Evolutionary conservation across 805 yeast genomes (phyloP), one percentile per base, ranked within the genome.

Genomic region (Lachancea mirantina): DNA sequence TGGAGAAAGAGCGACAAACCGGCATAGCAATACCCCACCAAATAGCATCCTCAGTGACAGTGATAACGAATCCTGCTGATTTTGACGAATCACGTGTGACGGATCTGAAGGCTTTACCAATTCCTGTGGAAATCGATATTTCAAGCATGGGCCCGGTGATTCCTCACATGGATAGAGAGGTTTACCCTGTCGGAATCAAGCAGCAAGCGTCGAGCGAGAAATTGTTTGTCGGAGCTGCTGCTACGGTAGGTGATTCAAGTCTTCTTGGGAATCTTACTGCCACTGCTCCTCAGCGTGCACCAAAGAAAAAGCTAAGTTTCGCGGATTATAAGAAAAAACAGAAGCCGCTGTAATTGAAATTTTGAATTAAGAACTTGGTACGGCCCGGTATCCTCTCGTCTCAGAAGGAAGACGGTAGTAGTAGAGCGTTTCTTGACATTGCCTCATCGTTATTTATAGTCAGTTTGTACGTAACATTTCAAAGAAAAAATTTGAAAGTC

Each of bases 261-360:
- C n/a, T n/a, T n/a, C n/a, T n/a, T n/a, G n/a, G n/a, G n/a, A n/a
- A n/a, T n/a, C n/a, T n/a, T n/a, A 19, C 28, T 10, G 4, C 22
- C 23, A 6, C 27, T 20, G 30, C 29, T 19, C 5, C 32, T 19
- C 35, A 14, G 21, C 20, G 20, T 17, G 26, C 33, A 10, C 14
- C 38, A 11, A 58, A 57, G 33, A 58, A 58, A 36, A 58, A 58
- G 26, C 34, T 58, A 29, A 52, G 59, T 31, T 57, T 58, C 41
- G 63, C 63, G n/a, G 63, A 58, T 34, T 58, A 58, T 30, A 52
- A 54, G 35, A 57, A 55, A 36, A 55, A 56, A 34, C 46, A 36
- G 18, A 43, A 43, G 28, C 47, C 47, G 5, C 30, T 32, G 6
- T 41, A 34, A 23, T n/a, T 8, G 11, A n/a, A n/a, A n/a, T n/a